These are phyloP conservation scores for Tulasnella sp. DNA, from an alignment of 768 basidiomycete genomes.

Conservation along the genomic window DNA sequence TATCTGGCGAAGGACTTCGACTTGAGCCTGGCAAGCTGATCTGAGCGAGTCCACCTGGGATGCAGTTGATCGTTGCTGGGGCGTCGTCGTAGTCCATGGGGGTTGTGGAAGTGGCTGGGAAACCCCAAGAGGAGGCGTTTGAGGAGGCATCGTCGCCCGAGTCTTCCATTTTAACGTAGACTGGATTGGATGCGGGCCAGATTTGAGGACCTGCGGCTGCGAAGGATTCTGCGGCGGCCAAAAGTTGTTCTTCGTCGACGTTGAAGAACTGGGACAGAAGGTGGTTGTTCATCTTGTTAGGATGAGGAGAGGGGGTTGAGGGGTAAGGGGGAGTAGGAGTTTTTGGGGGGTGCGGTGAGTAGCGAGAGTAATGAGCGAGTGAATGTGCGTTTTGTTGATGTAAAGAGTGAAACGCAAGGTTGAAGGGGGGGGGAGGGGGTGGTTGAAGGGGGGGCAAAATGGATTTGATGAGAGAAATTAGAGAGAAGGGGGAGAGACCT, in stretches of 20 bases:
- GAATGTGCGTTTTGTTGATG: not conserved
- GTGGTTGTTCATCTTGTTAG: not conserved
- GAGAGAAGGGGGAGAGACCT: not conserved
- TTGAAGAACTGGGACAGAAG: constrained; percentile 3
- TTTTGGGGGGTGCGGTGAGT: not conserved
- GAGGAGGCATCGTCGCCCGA: not conserved
- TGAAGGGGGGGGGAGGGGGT: not conserved
- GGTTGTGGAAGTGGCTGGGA: constrained; percentile 47
- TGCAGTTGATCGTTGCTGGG: constrained; percentile 14
- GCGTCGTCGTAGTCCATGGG: constrained; percentile 36
- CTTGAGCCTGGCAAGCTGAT: constrained; percentile 7
- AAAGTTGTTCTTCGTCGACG: constrained; percentile 4
- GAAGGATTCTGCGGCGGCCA: not conserved
- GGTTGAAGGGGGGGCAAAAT: not conserved
- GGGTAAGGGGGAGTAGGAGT: not conserved
- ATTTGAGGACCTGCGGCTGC: not conserved
- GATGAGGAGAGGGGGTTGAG: not conserved
- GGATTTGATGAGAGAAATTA: not conserved
- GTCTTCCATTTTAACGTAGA: constrained; percentile 4
- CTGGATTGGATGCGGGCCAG: not conserved
- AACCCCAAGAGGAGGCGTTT: constrained; percentile 45
- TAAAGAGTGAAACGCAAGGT: not conserved
- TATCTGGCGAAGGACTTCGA: constrained; percentile 6
- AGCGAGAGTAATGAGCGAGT: not conserved
- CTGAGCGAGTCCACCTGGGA: constrained; percentile 20